These are phyloP conservation scores for Naganishia albida DNA, from an alignment of 1,284 basidiomycete species.

Conservation along the genomic window DNA sequence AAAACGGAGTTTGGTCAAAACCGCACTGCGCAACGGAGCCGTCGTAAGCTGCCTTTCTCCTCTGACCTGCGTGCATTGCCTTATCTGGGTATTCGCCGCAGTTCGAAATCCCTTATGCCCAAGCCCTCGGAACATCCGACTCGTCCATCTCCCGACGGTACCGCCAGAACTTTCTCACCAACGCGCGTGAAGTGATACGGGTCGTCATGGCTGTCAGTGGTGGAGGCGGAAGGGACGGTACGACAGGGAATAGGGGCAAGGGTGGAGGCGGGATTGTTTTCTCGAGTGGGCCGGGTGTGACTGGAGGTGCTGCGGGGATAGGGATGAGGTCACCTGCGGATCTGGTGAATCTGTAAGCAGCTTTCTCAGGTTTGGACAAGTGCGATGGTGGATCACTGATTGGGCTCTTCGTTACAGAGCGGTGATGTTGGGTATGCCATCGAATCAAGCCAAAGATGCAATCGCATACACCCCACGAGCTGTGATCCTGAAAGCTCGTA, in stretches of 20 bases:
- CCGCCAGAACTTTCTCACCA: constrained; percentile 52
- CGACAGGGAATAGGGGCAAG: constrained; percentile 35
- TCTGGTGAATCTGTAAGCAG: constrained; percentile 49
- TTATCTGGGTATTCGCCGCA: constrained; percentile 32
- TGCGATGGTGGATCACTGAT: background rate
- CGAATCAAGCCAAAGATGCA: constrained; percentile 53
- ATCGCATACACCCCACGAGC: constrained; percentile 44
- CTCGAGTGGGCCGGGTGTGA: constrained; percentile 46
- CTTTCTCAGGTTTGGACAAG: background rate
- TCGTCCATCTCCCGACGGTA: constrained; percentile 38
- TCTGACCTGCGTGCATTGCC: background rate
- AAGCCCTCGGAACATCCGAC: constrained; percentile 42
- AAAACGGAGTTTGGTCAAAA: constrained; percentile 50
- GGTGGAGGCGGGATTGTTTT: constrained; percentile 51
- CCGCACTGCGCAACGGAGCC: constrained; percentile 51
- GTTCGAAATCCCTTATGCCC: constrained; percentile 52
- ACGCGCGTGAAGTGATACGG: constrained; percentile 51
- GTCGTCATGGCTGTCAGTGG: constrained; percentile 37
- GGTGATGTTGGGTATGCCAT: constrained; percentile 51
- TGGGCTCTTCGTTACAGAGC: constrained; percentile 37
- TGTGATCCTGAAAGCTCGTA: constrained; percentile 52
- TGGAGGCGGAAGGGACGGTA: constrained; percentile 30
- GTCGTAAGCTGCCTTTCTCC: constrained; percentile 43
- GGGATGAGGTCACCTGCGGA: constrained; percentile 42
- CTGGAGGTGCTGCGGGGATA: constrained; percentile 30